Evolutionary conservation across 2,329 filamentous ascomycete genomes (phyloP).

Genomic region (Aspergillus costaricaensis): DNA sequence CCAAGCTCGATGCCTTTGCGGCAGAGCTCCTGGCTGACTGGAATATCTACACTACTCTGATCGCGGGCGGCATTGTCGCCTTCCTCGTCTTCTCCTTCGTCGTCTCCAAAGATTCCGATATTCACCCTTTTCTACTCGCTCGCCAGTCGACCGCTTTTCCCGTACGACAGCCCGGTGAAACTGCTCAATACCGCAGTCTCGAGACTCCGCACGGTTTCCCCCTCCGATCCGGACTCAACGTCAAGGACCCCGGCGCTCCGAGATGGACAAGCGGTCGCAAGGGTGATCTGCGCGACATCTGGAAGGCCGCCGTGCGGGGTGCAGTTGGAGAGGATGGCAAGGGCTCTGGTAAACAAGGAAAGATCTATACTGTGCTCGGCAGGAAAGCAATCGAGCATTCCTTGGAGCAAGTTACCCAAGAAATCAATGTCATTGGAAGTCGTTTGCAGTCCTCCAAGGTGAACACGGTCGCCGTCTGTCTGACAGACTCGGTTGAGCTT

Average conservation of each 20-base stretch:
- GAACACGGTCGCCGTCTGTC: conserved; percentile 80
- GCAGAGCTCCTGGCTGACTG: conserved; percentile 73
- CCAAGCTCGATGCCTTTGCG: conserved; percentile 71
- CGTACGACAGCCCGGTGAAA: conserved; percentile 81
- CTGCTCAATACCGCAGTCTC: conserved; percentile 80
- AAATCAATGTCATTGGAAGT: conserved; percentile 86
- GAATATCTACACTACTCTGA: conserved; percentile 75
- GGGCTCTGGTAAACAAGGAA: conserved; percentile 62
- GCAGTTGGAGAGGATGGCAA: conserved; percentile 64
- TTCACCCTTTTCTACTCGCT: conserved; percentile 85
- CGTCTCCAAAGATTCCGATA: conserved; percentile 77
- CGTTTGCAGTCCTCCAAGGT: conserved; percentile 68
- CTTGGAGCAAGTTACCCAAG: conserved; percentile 71
- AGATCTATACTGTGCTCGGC: conserved; percentile 77
- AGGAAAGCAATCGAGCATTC: conserved; percentile 72
- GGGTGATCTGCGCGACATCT: conserved; percentile 89
- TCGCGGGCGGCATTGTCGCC: conserved; percentile 66
- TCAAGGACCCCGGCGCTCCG: conserved; percentile 76
- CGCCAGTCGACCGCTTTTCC: conserved; percentile 77
- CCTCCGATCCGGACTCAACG: conserved; percentile 73
- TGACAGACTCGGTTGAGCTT: conserved; percentile 91
- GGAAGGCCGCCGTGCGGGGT: conserved; percentile 72
- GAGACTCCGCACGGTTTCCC: conserved; percentile 83
- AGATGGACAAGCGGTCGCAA: conserved; percentile 83
- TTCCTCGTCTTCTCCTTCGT: conserved; percentile 72